Evolutionary conservation across 2,329 filamentous ascomycete species (phyloP).

Genomic region (Aspergillus uvarum): DNA sequence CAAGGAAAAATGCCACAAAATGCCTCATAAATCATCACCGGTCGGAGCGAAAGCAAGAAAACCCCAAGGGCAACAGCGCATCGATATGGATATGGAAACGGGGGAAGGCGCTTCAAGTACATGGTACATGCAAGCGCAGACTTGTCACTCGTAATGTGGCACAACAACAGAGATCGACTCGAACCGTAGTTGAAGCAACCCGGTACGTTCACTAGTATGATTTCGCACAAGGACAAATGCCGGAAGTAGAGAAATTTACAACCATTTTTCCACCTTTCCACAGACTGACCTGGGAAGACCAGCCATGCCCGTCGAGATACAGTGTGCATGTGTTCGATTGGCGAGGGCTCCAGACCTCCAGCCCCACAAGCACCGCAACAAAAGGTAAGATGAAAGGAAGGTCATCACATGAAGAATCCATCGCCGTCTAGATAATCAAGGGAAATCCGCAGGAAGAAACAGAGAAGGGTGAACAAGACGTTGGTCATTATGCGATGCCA

Average conservation of each 20-base stretch:
- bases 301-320: background rate
- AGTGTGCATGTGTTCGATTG: background rate
- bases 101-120: background rate
- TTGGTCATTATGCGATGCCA: conserved; percentile 22
- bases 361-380: conserved; percentile 5
- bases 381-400: conserved; percentile 5
- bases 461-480: conserved; percentile 10
- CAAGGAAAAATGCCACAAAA: background rate
- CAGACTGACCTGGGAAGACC: background rate
- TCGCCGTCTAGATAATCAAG: conserved; percentile 27
- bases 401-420: conserved; percentile 19
- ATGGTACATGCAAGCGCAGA: background rate
- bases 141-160: background rate
- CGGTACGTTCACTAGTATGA: background rate
- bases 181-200: background rate
- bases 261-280: background rate
- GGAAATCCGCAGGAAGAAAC: conserved; percentile 11
- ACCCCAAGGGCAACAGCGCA: background rate
- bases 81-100: background rate
- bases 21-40: conserved; percentile 11
- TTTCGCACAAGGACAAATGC: background rate
- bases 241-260: background rate
- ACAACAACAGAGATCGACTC: background rate
- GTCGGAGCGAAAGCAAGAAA: background rate
- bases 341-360: background rate